phyloP scores from a whole-genome alignment of 495 filamentous ascomycete species.

The Aspergillus indologenus region DNA sequence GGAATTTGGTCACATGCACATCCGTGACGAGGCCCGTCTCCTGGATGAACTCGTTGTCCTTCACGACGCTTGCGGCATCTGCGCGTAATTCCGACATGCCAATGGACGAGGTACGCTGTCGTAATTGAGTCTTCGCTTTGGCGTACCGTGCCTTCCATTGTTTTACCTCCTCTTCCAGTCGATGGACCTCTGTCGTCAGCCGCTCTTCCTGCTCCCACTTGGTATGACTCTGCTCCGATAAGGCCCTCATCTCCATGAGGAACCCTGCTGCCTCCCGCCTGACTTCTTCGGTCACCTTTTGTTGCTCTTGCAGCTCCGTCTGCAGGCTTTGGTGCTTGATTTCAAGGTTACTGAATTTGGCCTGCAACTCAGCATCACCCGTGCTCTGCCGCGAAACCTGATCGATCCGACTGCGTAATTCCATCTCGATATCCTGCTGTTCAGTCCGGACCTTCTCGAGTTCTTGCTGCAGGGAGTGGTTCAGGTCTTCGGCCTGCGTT shows the following conservation, averaged over 20 bases:
- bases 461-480: constrained; percentile 71
- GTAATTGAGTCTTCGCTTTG: constrained; percentile 78
- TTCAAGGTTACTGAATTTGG: constrained; percentile 61
- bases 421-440: constrained; percentile 60
- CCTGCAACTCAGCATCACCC: constrained; percentile 48
- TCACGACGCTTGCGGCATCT: constrained; percentile 59
- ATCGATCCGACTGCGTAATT: constrained; percentile 63
- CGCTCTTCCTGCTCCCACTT: constrained; percentile 79
- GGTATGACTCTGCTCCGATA: constrained; percentile 75
- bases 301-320: constrained; percentile 65
- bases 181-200: constrained; percentile 66
- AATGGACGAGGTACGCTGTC: constrained; percentile 73
- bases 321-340: constrained; percentile 72
- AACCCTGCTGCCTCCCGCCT: constrained; percentile 79
- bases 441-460: constrained; percentile 68
- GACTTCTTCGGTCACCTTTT: constrained; percentile 85
- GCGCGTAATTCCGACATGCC: constrained; percentile 62
- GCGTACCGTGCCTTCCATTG: constrained; percentile 90
- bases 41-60: constrained; percentile 68
- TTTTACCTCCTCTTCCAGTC: constrained; percentile 74
- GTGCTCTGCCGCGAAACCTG: constrained; percentile 37
- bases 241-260: constrained; percentile 80
- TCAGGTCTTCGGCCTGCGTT: constrained; percentile 72
- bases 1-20: constrained; percentile 90
- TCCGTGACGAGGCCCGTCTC: constrained; percentile 79